Evolutionary conservation across 441 rosid species (phyloP).

Genomic region (Aquilaria agallochum): DNA sequence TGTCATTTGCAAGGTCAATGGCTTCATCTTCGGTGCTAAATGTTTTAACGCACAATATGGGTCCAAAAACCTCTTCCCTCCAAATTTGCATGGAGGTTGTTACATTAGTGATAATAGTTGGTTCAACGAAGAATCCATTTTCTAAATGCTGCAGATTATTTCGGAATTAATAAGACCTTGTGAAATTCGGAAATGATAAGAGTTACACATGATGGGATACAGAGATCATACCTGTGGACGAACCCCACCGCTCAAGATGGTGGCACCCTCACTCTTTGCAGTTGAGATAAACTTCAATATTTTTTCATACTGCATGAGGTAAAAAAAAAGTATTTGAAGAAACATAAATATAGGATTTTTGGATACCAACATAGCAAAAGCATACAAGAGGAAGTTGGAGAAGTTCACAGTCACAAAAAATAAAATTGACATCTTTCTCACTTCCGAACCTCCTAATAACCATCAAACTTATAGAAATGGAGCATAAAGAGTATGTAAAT

Average conservation of each 20-base stretch:
- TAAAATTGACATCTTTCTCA: too few relatives aligned
- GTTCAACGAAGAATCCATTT: slow-evolving; percentile 81
- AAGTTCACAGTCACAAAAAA: too few relatives aligned
- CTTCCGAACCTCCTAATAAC: not conserved
- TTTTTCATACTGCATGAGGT: slow-evolving; percentile 66
- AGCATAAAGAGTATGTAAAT: too few relatives aligned
- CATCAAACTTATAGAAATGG: too few relatives aligned
- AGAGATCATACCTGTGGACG: slow-evolving; percentile 57
- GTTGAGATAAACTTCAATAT: slow-evolving; percentile 66
- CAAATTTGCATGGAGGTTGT: slow-evolving; percentile 90
- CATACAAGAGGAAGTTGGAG: not conserved
- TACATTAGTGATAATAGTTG: slow-evolving; percentile 74
- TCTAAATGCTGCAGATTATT: slow-evolving; percentile 60
- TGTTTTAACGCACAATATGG: slow-evolving; percentile 86
- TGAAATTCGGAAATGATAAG: slow-evolving; percentile 5
- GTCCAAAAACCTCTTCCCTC: slow-evolving; percentile 99
- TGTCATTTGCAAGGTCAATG: slow-evolving; percentile 86
- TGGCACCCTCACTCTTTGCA: slow-evolving; percentile 90
- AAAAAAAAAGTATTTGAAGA: slow-evolving; percentile 1
- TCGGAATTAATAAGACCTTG: slow-evolving; percentile 3
- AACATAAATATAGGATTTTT: not conserved
- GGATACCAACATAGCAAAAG: slow-evolving; percentile 5
- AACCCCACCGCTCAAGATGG: slow-evolving; percentile 74
- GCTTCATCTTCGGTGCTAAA: slow-evolving; percentile 93
- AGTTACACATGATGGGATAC: slow-evolving; percentile 11